Evolutionary conservation across 2,329 filamentous ascomycete genomes (phyloP), one percentile per base, ranked within the genome.

Genomic region (Pseudogymnoascus pannorum): DNA sequence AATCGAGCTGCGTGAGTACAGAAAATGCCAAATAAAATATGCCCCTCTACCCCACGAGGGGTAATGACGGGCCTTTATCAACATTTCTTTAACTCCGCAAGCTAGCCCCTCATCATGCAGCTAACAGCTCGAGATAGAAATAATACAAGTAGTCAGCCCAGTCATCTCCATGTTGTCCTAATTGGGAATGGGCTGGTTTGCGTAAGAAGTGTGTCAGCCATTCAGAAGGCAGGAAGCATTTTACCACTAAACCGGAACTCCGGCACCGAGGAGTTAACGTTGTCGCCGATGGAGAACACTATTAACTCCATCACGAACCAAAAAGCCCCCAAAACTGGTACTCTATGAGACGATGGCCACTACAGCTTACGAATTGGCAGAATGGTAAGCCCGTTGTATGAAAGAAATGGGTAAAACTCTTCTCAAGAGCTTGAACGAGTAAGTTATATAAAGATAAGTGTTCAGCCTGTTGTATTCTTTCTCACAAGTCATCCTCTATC

Each of bases 401-500:
- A 18, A 54, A 31, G 7, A 29, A 29, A 54, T 29, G 24, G 31
- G 14, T 14, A 16, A 51, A 26, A 16, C 44, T 11, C 8, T 14
- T 42, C 4, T 18, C n/a, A 8, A 54, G n/a, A 18, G n/a, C 8
- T n/a, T 18, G 24, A 7, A 18, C 44, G n/a, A 31, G 44, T 54
- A 54, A 54, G 24, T 29, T 54, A 54, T 54, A 54, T 54, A 54
- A 54, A 31, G 22, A 18, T 29, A 54, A 54, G 24, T 54, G 24
- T 31, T 9, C 16, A 31, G 24, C 9, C 24, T n/a, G 9, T 18
- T 54, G 2, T 12, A 29, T 54, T 31, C 8, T 31, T 26, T 51
- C 22, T 51, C 40, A 24, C 20, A 44, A 24, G 22, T 5, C 31
- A 35, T 24, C 7, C 29, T 36, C 24, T 14, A 40, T 12, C 14